Evolutionary conservation across 352 stramenopile genomes (phyloP).

Genomic region (Hyaloperonospora brassicae): DNA sequence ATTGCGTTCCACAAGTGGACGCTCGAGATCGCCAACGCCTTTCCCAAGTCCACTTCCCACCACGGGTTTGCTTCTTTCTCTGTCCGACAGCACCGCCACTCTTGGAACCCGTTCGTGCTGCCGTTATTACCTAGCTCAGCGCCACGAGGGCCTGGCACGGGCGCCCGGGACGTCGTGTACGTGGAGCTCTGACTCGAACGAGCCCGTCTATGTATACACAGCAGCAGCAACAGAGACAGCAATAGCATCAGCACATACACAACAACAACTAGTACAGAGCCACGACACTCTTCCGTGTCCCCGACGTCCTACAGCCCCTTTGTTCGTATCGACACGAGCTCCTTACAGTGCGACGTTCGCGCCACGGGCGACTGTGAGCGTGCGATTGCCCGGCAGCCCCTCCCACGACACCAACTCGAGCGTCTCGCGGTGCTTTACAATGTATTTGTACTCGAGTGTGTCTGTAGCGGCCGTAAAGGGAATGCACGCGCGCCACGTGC

Average conservation of each 20-base stretch:
- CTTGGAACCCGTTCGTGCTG: conserved; percentile 54
- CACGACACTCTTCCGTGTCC: no score
- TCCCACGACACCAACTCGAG: conserved; percentile 61
- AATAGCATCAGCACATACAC: no score
- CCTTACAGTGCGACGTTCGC: conserved; percentile 57
- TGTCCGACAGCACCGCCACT: conserved; percentile 62
- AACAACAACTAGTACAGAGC: not conserved
- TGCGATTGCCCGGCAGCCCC: conserved; percentile 58
- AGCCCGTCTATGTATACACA: conserved; percentile 7
- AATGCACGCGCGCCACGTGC: conserved; percentile 32
- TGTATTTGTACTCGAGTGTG: conserved; percentile 76
- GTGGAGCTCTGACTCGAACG: conserved; percentile 49
- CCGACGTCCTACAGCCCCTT: not conserved
- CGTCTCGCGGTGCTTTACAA: conserved; percentile 35
- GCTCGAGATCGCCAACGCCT: conserved; percentile 24
- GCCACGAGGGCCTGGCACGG: conserved; percentile 32
- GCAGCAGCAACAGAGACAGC: not conserved
- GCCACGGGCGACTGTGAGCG: conserved; percentile 33
- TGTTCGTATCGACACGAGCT: not conserved
- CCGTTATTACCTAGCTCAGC: conserved; percentile 57
- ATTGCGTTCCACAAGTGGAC: conserved; percentile 63
- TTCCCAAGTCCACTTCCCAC: conserved; percentile 66
- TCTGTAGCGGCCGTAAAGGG: conserved; percentile 15
- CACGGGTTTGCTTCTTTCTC: conserved; percentile 47
- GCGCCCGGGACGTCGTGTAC: conserved; percentile 27